Conservation (phyloP, 2,329 filamentous ascomycete species). For the Waltergamsia citrina region DNA sequence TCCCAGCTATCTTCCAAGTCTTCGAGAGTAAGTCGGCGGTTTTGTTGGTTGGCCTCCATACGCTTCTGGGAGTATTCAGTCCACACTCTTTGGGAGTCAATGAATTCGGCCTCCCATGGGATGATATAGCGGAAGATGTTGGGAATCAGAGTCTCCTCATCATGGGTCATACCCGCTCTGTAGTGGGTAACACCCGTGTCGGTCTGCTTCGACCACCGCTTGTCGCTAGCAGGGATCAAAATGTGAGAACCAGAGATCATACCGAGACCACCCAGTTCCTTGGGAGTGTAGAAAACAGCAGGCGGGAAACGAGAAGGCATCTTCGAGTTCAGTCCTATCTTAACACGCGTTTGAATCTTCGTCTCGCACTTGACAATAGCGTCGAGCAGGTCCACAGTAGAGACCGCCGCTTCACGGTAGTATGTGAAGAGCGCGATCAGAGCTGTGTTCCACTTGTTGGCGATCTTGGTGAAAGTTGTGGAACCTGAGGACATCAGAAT, state of each 20-base stretch:
- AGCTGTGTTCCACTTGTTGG: conserved; percentile 99
- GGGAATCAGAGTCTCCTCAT: conserved; percentile 94
- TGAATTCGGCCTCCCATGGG: conserved; percentile 97
- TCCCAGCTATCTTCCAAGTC: conserved; percentile 99
- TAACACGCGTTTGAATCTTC: conserved; percentile 97
- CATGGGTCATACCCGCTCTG: conserved; percentile 94
- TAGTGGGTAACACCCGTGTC: conserved; percentile 96
- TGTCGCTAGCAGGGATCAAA: conserved; percentile 92
- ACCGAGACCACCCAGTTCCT: conserved; percentile 90
- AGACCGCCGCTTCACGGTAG: conserved; percentile 94
- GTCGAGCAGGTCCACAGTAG: conserved; percentile 86
- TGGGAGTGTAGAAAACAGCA: conserved; percentile 97
- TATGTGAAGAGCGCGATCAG: conserved; percentile 97
- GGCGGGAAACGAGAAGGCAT: conserved; percentile 99
- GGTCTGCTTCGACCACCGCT: conserved; percentile 97
- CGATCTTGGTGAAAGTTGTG: conserved; percentile 98
- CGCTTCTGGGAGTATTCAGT: conserved; percentile 98
- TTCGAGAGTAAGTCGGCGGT: conserved; percentile 85
- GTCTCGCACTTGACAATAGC: conserved; percentile 99
- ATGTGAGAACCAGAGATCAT: conserved; percentile 99
- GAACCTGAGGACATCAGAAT: conserved; percentile 99
- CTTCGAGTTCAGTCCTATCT: conserved; percentile 97
- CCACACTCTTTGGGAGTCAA: conserved; percentile 98
- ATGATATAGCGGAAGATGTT: conserved; percentile 99
- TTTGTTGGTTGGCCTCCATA: conserved; percentile 93